Conservation (phyloP, 768 basidiomycete genomes). For the Psilocybe cyanescens region DNA sequence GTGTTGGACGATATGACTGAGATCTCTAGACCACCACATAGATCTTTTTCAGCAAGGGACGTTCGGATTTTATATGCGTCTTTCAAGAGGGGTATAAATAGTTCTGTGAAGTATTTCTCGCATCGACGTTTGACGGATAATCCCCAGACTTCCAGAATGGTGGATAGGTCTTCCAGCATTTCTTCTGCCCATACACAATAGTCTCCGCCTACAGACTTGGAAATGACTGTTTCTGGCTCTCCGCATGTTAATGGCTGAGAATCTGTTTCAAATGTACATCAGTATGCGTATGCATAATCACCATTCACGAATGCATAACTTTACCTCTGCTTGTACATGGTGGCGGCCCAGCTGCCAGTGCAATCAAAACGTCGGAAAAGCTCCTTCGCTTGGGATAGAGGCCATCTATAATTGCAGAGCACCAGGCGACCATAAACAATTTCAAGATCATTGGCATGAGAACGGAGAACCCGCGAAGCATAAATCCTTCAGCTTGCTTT, state of each 20-base stretch:
- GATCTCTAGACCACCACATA: slow-evolving; percentile 21
- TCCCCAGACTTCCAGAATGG: slow-evolving; percentile 5
- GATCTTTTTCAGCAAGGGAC: slow-evolving; percentile 24
- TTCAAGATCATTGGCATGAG: slow-evolving; percentile 11
- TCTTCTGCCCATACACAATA: slow-evolving; percentile 17
- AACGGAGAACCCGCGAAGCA: too few species aligned
- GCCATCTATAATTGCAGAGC: slow-evolving; percentile 21
- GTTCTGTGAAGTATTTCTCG: neutral
- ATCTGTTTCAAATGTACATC: neutral
- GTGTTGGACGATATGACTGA: slow-evolving; percentile 10
- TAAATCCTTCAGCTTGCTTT: neutral
- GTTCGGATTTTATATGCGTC: slow-evolving; percentile 20
- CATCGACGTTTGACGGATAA: neutral
- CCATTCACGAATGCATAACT: neutral
- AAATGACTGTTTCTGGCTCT: slow-evolving; percentile 10
- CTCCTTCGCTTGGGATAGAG: slow-evolving; percentile 23
- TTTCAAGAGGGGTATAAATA: slow-evolving; percentile 16
- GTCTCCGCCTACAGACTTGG: neutral
- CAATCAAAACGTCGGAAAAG: slow-evolving; percentile 22
- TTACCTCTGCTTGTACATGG: neutral
- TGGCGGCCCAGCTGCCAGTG: slow-evolving; percentile 1
- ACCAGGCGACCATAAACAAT: slow-evolving; percentile 24
- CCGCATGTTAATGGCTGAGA: neutral
- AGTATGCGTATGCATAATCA: neutral
- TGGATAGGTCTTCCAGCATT: slow-evolving; percentile 11